phyloP scores from a whole-genome alignment of 257 asterid species.

The Vinca minor region DNA sequence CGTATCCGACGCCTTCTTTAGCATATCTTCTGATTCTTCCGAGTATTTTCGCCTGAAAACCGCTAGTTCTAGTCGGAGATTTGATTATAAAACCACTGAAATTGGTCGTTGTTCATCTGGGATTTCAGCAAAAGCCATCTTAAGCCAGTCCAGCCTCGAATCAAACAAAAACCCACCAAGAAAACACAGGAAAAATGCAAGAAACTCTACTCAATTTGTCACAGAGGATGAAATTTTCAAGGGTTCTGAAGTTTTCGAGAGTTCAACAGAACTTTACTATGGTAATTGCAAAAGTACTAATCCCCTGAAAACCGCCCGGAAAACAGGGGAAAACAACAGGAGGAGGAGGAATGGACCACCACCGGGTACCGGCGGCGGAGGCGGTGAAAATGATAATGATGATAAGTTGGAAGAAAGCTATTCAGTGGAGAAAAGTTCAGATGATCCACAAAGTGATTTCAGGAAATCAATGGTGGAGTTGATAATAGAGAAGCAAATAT shows the following conservation, averaged over 20 bases:
- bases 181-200: not conserved
- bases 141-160: too few relatives aligned
- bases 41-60: slow-evolving; percentile 41
- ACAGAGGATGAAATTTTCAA: slow-evolving; percentile 10
- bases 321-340: slow-evolving; percentile 2
- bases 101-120: slow-evolving; percentile 24
- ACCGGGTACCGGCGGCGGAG: not conserved
- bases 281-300: too few relatives aligned
- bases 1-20: slow-evolving; percentile 30
- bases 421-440: slow-evolving; percentile 60
- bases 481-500: slow-evolving; percentile 60
- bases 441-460: slow-evolving; percentile 58
- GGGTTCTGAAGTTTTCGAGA: slow-evolving; percentile 3
- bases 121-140: too few relatives aligned
- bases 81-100: slow-evolving; percentile 22
- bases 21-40: slow-evolving; percentile 41
- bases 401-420: slow-evolving; percentile 31
- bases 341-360: not conserved
- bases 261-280: slow-evolving; percentile 26
- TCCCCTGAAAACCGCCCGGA: slow-evolving; percentile 15
- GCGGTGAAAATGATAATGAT: not conserved
- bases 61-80: slow-evolving; percentile 12
- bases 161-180: not conserved
- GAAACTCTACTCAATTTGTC: not conserved
- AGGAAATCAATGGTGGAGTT: slow-evolving; percentile 79